These are phyloP conservation scores for Lophium mytilinum DNA, from an alignment of 495 filamentous ascomycete genomes.

Conservation along the genomic window DNA sequence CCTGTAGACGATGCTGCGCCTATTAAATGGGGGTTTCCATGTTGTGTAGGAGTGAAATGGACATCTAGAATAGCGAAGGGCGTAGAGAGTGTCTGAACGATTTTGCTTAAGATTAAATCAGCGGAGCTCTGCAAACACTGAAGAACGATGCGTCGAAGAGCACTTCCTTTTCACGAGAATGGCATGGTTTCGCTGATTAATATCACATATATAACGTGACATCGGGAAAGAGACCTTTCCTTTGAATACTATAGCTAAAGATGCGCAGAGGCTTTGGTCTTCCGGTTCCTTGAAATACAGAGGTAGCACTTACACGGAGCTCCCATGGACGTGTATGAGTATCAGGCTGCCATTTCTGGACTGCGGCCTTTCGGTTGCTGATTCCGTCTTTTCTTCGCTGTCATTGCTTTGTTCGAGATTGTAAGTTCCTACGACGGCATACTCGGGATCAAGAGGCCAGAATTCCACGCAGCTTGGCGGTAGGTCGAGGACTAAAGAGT, in stretches of 20 bases:
- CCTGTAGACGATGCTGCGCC: conserved; percentile 70
- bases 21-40: conserved; percentile 38
- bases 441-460: conserved; percentile 53
- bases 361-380: conserved; percentile 27
- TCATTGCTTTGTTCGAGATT: conserved; percentile 50
- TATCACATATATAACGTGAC: background rate
- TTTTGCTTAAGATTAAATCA: conserved; percentile 9
- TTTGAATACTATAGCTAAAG: no score
- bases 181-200: background rate
- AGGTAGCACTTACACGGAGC: conserved; percentile 43
- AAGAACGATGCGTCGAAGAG: no score
- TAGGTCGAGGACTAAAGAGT: conserved; percentile 42
- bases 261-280: no score
- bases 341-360: conserved; percentile 17
- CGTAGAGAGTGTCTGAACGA: conserved; percentile 44
- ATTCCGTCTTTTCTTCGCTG: conserved; percentile 22
- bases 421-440: conserved; percentile 84
- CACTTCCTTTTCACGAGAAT: no score
- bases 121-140: no score
- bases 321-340: conserved; percentile 32
- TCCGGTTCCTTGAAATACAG: no score
- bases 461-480: conserved; percentile 86
- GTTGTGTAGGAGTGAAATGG: conserved; percentile 60
- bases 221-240: no score
- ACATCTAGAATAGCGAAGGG: conserved; percentile 76